Percentiles rank a stretch among this genome's conserved stretches.
Conservation (phyloP, 2,329 filamentous ascomycete genomes). For the Botrytis deweyae region DNA sequence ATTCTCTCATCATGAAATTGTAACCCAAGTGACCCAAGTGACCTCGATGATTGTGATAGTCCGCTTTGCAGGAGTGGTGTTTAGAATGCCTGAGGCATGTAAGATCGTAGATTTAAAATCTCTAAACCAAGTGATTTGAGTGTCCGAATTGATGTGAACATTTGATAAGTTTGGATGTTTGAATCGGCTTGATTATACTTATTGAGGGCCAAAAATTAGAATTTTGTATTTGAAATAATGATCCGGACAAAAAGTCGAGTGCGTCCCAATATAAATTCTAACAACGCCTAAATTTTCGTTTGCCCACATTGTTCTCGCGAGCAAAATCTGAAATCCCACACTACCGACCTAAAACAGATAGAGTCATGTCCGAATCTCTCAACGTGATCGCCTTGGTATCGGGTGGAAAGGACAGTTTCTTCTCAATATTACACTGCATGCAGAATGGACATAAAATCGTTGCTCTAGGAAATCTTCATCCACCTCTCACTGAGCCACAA, state of each 20-base stretch:
- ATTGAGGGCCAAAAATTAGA: not conserved
- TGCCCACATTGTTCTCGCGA: not conserved
- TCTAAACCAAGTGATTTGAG: not conserved
- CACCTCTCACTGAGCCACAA: conserved; percentile 40
- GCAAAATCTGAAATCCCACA: conserved; percentile 3
- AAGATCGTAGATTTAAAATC: not conserved
- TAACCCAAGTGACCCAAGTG: not conserved
- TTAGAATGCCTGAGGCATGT: conserved; percentile 16
- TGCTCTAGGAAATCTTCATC: conserved; percentile 86
- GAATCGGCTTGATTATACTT: not conserved
- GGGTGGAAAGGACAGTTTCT: conserved; percentile 96
- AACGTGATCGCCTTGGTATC: conserved; percentile 92
- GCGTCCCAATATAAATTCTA: not conserved
- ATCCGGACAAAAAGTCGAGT: not conserved
- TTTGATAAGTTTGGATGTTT: not conserved
- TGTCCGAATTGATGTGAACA: not conserved
- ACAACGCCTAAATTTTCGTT: not conserved
- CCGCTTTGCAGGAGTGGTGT: not conserved
- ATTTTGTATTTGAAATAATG: not conserved
- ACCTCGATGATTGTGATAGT: not conserved
- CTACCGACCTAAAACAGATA: not conserved
- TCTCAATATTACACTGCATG: conserved; percentile 85
- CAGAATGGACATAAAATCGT: conserved; percentile 82
- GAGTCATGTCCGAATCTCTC: conserved; percentile 49
- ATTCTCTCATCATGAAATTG: conserved; percentile 21